Percentiles rank a stretch among this genome's conserved stretches.
Evolutionary conservation across 768 basidiomycete genomes (phyloP).

Genomic region (Termitomyces sp.): DNA sequence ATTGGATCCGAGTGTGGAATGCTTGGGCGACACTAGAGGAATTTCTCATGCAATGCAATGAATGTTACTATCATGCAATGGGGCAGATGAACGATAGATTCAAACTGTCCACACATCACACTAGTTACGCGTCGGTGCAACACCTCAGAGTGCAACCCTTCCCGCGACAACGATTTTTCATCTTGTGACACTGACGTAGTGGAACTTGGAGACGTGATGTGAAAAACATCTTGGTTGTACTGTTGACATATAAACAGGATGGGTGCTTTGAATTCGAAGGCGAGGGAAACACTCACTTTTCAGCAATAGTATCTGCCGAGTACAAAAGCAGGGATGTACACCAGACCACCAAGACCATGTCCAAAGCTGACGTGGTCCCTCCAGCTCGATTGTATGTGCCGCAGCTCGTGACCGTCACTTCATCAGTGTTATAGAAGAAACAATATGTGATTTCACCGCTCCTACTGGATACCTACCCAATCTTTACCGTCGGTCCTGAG

Average conservation of each 20-base stretch:
- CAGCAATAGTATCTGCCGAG: not conserved
- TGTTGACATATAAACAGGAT: not conserved
- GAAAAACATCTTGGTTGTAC: not conserved
- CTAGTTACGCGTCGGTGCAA: not conserved
- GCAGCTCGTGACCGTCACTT: too few relatives aligned
- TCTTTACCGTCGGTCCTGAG: too few relatives aligned
- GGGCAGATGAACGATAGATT: not conserved
- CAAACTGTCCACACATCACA: not conserved
- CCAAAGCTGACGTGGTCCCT: too few relatives aligned
- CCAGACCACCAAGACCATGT: too few relatives aligned
- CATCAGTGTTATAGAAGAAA: too few relatives aligned
- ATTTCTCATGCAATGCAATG: not conserved
- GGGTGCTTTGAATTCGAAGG: not conserved
- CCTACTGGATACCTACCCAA: too few relatives aligned
- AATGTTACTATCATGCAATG: not conserved
- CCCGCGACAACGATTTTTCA: not conserved
- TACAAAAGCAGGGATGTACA: too few relatives aligned
- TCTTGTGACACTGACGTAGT: not conserved
- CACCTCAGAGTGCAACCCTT: not conserved
- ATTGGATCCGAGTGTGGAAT: not conserved
- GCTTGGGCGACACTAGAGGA: not conserved
- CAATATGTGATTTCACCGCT: too few relatives aligned
- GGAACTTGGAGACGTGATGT: not conserved
- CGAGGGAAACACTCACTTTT: not conserved
- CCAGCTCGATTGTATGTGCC: too few relatives aligned